These are phyloP conservation scores for Diaporthe nobilis DNA, from an alignment of 2,329 filamentous ascomycete genomes.

Conservation along the genomic window DNA sequence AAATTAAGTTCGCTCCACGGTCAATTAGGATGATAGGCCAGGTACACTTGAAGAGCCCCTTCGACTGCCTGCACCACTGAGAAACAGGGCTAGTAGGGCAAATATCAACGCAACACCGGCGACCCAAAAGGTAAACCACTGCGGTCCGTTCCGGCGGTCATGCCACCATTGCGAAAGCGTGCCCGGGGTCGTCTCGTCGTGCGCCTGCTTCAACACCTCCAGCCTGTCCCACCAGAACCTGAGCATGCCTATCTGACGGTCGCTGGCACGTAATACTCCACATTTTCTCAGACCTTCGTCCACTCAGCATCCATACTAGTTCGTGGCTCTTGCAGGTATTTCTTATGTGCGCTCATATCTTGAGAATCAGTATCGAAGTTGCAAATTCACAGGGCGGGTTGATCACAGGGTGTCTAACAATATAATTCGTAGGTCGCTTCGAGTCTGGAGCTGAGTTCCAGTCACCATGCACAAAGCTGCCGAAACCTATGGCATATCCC, in stretches of 20 bases:
- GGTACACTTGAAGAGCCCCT: constrained; percentile 57
- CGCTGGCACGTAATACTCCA: constrained; percentile 49
- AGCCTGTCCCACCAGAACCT: constrained; percentile 59
- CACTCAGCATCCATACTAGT: constrained; percentile 32
- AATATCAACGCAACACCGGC: not conserved
- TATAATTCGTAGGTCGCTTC: not conserved
- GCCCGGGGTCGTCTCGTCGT: constrained; percentile 54
- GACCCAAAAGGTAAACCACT: constrained; percentile 4
- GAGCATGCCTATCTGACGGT: constrained; percentile 52
- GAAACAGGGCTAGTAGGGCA: constrained; percentile 50
- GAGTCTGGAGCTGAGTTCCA: not conserved
- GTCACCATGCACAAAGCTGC: not conserved
- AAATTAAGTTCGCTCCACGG: not conserved
- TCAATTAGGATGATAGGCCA: not conserved
- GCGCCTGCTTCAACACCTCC: constrained; percentile 57
- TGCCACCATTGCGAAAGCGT: constrained; percentile 53
- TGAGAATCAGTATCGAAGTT: not conserved
- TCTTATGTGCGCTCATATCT: not conserved
- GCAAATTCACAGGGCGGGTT: not conserved
- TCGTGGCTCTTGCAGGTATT: not conserved
- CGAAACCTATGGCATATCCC: not conserved
- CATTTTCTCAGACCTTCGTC: constrained; percentile 48
- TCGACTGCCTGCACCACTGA: constrained; percentile 56
- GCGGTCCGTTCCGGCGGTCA: not conserved
- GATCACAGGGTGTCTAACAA: not conserved